These are phyloP conservation scores for Hymenochaete sp. DNA, from an alignment of 1,284 basidiomycete genomes.

Conservation along the genomic window DNA sequence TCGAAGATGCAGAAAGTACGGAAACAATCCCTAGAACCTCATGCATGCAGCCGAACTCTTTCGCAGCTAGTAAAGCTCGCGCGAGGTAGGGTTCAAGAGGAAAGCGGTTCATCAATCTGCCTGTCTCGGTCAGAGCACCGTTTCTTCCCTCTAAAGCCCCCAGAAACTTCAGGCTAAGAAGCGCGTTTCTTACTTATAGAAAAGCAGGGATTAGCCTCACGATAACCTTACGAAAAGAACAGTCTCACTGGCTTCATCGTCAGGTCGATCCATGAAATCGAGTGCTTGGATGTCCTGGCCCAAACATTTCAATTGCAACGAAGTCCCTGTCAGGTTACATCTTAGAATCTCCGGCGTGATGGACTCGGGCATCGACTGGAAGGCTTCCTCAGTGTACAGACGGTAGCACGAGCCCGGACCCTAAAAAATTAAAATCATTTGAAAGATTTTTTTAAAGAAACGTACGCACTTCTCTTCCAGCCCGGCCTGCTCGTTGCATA, in stretches of 20 bases:
- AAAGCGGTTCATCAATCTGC: slow-evolving; percentile 72
- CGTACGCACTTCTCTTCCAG: slow-evolving; percentile 71
- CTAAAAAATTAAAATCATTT: slow-evolving; percentile 27
- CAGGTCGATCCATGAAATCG: slow-evolving; percentile 81
- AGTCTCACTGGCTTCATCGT: slow-evolving; percentile 57
- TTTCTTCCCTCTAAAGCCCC: slow-evolving; percentile 63
- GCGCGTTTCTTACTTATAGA: slow-evolving; percentile 53
- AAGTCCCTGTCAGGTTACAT: slow-evolving; percentile 73
- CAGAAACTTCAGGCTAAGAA: slow-evolving; percentile 69
- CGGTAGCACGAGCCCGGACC: slow-evolving; percentile 80
- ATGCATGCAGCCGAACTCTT: slow-evolving; percentile 55
- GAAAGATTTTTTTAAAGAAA: slow-evolving; percentile 8
- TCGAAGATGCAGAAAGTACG: slow-evolving; percentile 66
- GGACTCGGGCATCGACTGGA: slow-evolving; percentile 54
- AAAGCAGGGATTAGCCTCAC: slow-evolving; percentile 2
- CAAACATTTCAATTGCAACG: slow-evolving; percentile 79
- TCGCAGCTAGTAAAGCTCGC: slow-evolving; percentile 67
- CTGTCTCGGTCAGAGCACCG: slow-evolving; percentile 54
- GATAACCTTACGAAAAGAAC: not conserved
- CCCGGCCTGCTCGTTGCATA: slow-evolving; percentile 80
- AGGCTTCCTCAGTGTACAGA: slow-evolving; percentile 78
- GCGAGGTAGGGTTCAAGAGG: slow-evolving; percentile 81
- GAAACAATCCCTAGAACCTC: slow-evolving; percentile 78
- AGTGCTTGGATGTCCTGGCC: slow-evolving; percentile 71
- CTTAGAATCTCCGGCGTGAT: slow-evolving; percentile 84